Evolutionary conservation across 495 filamentous ascomycete genomes (phyloP), one percentile per base, ranked within the genome.

Genomic region (Aspergillus bridgeri): DNA sequence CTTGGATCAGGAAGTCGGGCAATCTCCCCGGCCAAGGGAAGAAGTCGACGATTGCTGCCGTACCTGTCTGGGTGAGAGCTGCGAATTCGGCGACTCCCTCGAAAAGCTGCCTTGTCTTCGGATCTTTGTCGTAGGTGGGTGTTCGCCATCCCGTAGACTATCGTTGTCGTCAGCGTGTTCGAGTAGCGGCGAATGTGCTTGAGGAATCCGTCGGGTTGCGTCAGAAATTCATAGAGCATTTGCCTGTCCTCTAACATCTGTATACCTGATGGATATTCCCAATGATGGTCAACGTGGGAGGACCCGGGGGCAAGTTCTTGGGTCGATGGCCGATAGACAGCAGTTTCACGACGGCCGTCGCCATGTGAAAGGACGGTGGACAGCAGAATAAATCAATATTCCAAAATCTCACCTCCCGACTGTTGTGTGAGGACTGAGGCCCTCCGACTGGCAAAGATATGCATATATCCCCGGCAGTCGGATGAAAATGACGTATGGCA

Each of bases 71-170:
- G 42, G 77, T 72, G 25, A 71, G 60, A 6, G 48, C 63, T 42
- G 75, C 69, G 46, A 80, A 83, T 48, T 81, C 67, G 42, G 65
- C 67, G 56, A 83, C 80, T n/a, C 77, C 75, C 42, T 81, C 69
- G 57, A 81, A 83, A 6, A 84, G 68, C 58, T 82, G 79, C 62
- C 69, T 67, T 62, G 83, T 69, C 44, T 79, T 81, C 15, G 70
- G 57, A 53, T 85, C 80, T 17, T 83, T 72, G 54, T 83, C 72
- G 54, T 75, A 75, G 5, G 67, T 73, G 0, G 72, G 60, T 5
- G 75, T 77, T 15, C 81, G 73, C 66, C 73, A 83, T 38, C n/a
- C 81, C 81, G 56, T 78, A 85, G 6, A 81, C 69, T 78, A 84
- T 83, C 22, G 74, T 78, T 7, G 81, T 83, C 5, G 79, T 79